Conservation (phyloP, 2,329 filamentous ascomycete genomes). For the Hymenoscyphus fructigenus region DNA sequence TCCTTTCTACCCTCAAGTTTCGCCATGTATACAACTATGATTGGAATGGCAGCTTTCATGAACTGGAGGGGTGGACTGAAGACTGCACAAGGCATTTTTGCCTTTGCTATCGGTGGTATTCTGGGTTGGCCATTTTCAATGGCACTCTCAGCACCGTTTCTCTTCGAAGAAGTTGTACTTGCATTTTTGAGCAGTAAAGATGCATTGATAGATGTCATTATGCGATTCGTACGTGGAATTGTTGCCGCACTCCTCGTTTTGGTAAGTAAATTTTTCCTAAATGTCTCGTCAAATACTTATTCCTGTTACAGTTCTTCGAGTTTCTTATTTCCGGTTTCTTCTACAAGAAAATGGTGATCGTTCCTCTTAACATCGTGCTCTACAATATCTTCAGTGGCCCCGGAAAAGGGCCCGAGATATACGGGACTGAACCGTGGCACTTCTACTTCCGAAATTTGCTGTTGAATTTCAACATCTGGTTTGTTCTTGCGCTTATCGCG, state of each 20-base stretch:
- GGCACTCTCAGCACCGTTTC: constrained; percentile 76
- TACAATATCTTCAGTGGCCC: constrained; percentile 90
- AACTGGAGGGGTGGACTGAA: constrained; percentile 79
- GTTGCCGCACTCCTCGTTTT: constrained; percentile 40
- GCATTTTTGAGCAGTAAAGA: constrained; percentile 54
- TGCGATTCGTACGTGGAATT: constrained; percentile 65
- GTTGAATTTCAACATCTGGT: constrained; percentile 96
- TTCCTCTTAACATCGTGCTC: constrained; percentile 88
- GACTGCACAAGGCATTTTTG: constrained; percentile 81
- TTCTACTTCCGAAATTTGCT: constrained; percentile 91
- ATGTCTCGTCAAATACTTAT: neutral
- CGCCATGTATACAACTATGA: constrained; percentile 89
- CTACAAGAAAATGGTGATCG: constrained; percentile 74
- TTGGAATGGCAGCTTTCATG: constrained; percentile 87
- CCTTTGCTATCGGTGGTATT: constrained; percentile 82
- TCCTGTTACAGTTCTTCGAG: constrained; percentile 61
- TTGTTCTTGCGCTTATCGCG: constrained; percentile 72
- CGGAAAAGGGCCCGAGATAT: constrained; percentile 81
- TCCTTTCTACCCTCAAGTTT: constrained; percentile 92
- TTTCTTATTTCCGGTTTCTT: constrained; percentile 76
- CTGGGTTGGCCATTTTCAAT: constrained; percentile 94
- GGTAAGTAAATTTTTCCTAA: constrained; percentile 22
- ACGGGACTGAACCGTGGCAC: constrained; percentile 94
- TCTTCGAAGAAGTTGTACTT: constrained; percentile 72
- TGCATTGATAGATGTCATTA: constrained; percentile 58